A percentile compares a stretch with the other conserved stretches of the same genome.
phyloP scores from a whole-genome alignment of 2,329 filamentous ascomycete species.

The Hypoxylon sp. region DNA sequence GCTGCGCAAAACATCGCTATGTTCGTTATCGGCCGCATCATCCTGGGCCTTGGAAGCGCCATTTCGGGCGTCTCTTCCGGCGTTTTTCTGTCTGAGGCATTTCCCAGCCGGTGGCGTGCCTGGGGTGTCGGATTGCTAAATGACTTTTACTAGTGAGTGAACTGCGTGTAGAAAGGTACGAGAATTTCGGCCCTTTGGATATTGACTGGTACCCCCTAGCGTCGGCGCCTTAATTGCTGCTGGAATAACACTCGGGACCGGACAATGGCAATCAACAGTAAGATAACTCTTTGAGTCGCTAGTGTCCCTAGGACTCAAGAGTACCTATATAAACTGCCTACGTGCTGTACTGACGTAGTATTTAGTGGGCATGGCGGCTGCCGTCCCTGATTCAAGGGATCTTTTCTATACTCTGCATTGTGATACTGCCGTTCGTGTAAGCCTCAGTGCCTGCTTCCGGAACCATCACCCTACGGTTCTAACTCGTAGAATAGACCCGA shows the following conservation, averaged over 20 bases:
- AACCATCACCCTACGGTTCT: not conserved
- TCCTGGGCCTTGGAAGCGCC: constrained; percentile 63
- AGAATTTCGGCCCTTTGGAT: not conserved
- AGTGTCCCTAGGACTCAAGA: not conserved
- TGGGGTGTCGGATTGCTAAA: constrained; percentile 52
- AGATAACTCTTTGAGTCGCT: constrained; percentile 8
- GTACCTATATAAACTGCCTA: not conserved
- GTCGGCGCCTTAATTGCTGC: constrained; percentile 60
- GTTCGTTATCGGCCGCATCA: constrained; percentile 64
- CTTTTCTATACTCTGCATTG: constrained; percentile 57
- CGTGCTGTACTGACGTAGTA: constrained; percentile 7
- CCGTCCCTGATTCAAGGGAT: constrained; percentile 61
- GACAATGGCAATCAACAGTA: constrained; percentile 58
- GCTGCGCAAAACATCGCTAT: constrained; percentile 66
- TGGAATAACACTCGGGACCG: constrained; percentile 61
- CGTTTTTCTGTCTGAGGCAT: constrained; percentile 66
- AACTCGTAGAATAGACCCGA: constrained; percentile 53
- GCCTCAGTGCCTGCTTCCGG: not conserved
- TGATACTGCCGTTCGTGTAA: constrained; percentile 60
- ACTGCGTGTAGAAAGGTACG: not conserved
- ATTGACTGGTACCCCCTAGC: constrained; percentile 21
- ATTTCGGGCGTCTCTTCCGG: constrained; percentile 61
- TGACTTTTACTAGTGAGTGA: constrained; percentile 51
- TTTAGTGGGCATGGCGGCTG: constrained; percentile 61
- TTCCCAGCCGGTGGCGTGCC: constrained; percentile 60